A percentile compares a stretch with the other conserved stretches of the same genome.
Conservation (phyloP, 2,329 filamentous ascomycete species). For the Pleurostoma richardsiae region DNA sequence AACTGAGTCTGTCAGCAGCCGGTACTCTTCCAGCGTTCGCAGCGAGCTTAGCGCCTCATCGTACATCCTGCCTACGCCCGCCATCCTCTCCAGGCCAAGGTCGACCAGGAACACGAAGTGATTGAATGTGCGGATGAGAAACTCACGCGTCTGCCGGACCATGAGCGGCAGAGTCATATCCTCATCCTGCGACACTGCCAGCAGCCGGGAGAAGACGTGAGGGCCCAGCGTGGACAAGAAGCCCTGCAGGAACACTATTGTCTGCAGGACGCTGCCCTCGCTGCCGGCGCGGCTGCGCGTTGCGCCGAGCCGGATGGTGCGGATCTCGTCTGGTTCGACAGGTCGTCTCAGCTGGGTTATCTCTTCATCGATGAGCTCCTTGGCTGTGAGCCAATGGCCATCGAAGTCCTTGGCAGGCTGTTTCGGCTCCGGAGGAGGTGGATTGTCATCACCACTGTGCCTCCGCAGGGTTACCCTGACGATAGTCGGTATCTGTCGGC, state of each 20-base stretch:
- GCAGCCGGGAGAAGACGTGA: not conserved
- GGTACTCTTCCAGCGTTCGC: not conserved
- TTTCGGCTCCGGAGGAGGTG: not conserved
- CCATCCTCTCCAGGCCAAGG: not conserved
- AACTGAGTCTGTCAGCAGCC: not conserved
- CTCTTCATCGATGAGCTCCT: not conserved
- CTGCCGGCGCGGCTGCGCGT: not conserved
- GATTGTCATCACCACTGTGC: too few species aligned
- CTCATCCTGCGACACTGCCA: not conserved
- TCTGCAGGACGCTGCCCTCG: not conserved
- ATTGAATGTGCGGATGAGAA: not conserved
- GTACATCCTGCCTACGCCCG: not conserved
- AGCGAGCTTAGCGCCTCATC: not conserved
- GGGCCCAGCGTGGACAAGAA: not conserved
- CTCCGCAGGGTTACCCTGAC: not conserved
- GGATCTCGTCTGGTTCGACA: not conserved
- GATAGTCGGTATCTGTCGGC: not conserved
- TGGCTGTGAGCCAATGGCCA: not conserved
- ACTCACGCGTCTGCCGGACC: not conserved
- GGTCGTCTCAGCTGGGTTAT: not conserved
- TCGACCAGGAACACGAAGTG: not conserved
- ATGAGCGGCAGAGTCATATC: not conserved
- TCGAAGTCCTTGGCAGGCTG: not conserved
- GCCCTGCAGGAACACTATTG: conserved; percentile 1
- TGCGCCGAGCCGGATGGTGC: not conserved